A percentile compares a stretch with the other conserved stretches of the same genome.
These are phyloP conservation scores for Fusarium sp. DNA, from an alignment of 2,329 filamentous ascomycete species.

Conservation along the genomic window DNA sequence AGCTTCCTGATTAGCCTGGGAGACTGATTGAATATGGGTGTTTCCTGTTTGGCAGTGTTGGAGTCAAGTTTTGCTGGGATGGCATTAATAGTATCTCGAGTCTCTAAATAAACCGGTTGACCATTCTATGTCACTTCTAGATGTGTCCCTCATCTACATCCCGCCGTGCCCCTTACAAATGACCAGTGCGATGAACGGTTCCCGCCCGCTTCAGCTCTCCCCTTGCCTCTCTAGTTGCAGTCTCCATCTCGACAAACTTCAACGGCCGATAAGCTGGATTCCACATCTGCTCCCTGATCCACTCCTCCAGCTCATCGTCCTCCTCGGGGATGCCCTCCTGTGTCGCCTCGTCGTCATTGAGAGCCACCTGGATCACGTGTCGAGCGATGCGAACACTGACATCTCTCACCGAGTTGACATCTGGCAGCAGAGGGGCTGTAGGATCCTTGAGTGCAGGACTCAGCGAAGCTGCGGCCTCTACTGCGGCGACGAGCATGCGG, in stretches of 20 bases:
- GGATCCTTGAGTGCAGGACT: slow-evolving; percentile 76
- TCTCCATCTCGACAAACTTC: slow-evolving; percentile 63
- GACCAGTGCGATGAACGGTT: slow-evolving; percentile 40
- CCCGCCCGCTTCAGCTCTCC: slow-evolving; percentile 48
- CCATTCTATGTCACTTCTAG: not conserved
- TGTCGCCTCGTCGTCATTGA: slow-evolving; percentile 75
- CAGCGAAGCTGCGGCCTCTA: slow-evolving; percentile 76
- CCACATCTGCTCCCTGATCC: slow-evolving; percentile 87
- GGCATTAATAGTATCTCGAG: slow-evolving; percentile 11
- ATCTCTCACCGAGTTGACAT: slow-evolving; percentile 78
- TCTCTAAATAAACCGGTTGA: slow-evolving; percentile 2
- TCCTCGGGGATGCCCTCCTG: slow-evolving; percentile 72
- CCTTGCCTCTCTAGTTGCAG: slow-evolving; percentile 67
- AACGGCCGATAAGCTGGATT: slow-evolving; percentile 75
- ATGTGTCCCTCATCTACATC: not conserved
- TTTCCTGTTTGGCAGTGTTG: slow-evolving; percentile 20
- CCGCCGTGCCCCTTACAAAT: not conserved
- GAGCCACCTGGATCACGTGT: slow-evolving; percentile 78
- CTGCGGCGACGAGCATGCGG: slow-evolving; percentile 84
- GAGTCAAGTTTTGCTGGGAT: slow-evolving; percentile 14
- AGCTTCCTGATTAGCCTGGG: slow-evolving; percentile 23
- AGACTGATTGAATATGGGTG: slow-evolving; percentile 31
- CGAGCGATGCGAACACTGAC: slow-evolving; percentile 83
- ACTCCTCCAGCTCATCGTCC: slow-evolving; percentile 70
- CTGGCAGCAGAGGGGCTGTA: slow-evolving; percentile 77